Percentiles rank a stretch among this genome's conserved stretches.
Conservation (phyloP, 2,329 filamentous ascomycete genomes). For the Penicillium expansum region DNA sequence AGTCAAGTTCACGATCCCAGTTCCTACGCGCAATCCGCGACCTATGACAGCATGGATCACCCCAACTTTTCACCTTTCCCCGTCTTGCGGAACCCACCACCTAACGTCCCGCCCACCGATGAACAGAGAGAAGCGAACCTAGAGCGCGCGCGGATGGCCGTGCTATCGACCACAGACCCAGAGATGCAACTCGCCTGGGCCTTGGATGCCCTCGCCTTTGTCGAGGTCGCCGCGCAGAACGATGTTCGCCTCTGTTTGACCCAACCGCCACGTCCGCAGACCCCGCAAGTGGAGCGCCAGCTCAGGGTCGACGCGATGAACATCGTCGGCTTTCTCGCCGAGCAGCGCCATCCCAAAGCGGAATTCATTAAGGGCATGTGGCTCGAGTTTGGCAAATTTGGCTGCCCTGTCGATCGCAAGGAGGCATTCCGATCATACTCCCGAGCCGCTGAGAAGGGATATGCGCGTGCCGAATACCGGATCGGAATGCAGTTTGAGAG, state of each 20-base stretch:
- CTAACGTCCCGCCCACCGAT: constrained; percentile 89
- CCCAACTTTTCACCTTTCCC: constrained; percentile 92
- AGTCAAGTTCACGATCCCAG: constrained; percentile 37
- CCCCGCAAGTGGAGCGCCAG: constrained; percentile 85
- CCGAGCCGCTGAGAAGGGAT: constrained; percentile 79
- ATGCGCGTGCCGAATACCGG: constrained; percentile 85
- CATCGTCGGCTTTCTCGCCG: constrained; percentile 83
- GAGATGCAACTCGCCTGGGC: constrained; percentile 97
- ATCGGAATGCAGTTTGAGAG: constrained; percentile 99
- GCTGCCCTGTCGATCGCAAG: constrained; percentile 84
- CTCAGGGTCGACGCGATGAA: constrained; percentile 84
- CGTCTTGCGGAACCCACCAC: constrained; percentile 70
- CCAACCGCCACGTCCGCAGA: constrained; percentile 65
- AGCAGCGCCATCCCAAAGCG: constrained; percentile 89
- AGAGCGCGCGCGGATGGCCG: constrained; percentile 76
- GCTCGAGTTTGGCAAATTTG: constrained; percentile 97
- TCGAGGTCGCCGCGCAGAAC: constrained; percentile 78
- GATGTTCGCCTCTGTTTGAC: constrained; percentile 63
- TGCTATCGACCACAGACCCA: constrained; percentile 90
- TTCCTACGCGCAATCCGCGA: constrained; percentile 53
- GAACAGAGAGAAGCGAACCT: constrained; percentile 90
- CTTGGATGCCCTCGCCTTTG: constrained; percentile 84
- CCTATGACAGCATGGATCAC: constrained; percentile 49
- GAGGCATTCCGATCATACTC: constrained; percentile 88
- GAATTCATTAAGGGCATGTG: constrained; percentile 94